Evolutionary conservation across 1,139 yeast species (phyloP).

Genomic region (Taphrina communis): DNA sequence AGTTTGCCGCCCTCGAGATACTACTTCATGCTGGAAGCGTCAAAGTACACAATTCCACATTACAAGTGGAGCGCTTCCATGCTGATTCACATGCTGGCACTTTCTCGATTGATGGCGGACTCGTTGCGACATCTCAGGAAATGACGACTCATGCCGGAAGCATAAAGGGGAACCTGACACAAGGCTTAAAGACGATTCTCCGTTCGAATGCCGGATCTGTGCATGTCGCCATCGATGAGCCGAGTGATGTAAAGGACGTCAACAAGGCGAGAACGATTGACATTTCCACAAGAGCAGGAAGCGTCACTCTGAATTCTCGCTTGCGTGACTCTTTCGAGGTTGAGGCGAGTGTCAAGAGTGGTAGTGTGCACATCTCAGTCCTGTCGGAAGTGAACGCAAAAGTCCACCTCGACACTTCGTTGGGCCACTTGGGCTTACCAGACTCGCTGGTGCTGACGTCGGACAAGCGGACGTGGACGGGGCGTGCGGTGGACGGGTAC

Average conservation of each 20-base stretch:
- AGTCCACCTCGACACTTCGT: not conserved
- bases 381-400: not conserved
- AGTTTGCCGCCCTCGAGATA: constrained; percentile 6
- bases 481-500: constrained; percentile 9
- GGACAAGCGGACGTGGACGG: constrained; percentile 17
- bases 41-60: not conserved
- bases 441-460: not conserved
- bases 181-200: not conserved
- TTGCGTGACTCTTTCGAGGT: not conserved
- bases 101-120: not conserved
- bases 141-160: not conserved
- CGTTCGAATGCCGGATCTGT: not conserved
- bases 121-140: not conserved
- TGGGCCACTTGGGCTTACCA: not conserved
- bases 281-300: not conserved
- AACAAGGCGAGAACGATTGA: not conserved
- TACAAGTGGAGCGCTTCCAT: not conserved
- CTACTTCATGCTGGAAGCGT: not conserved
- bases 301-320: not conserved
- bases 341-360: constrained; percentile 2
- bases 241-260: not conserved
- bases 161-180: not conserved
- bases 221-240: not conserved
- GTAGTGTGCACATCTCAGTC: not conserved
- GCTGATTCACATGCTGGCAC: constrained; percentile 2